These are phyloP conservation scores for Aspergillus sp. DNA, from an alignment of 2,329 filamentous ascomycete species.

Conservation along the genomic window DNA sequence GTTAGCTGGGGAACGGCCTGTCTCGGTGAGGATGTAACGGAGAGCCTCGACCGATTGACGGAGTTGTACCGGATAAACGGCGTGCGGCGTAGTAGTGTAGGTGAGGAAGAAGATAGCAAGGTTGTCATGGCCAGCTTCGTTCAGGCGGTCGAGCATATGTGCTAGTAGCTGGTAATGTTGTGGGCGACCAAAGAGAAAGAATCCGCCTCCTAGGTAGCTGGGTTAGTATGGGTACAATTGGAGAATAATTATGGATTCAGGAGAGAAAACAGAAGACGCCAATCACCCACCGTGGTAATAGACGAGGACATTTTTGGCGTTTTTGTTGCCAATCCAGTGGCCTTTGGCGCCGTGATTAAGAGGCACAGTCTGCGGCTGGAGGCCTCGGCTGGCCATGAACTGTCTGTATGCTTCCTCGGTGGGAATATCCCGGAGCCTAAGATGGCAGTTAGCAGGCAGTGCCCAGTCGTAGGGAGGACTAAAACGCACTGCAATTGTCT, in stretches of 20 bases:
- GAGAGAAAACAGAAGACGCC: not conserved
- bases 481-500: conserved; percentile 37
- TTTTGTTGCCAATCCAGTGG: conserved; percentile 44
- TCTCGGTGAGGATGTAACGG: conserved; percentile 39
- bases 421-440: conserved; percentile 28
- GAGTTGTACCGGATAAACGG: conserved; percentile 43
- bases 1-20: conserved; percentile 32
- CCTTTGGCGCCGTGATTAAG: conserved; percentile 37
- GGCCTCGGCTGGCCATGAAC: conserved; percentile 27
- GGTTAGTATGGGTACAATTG: not conserved
- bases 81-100: conserved; percentile 55
- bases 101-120: conserved; percentile 54
- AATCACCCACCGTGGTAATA: conserved; percentile 41
- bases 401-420: conserved; percentile 31
- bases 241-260: not conserved
- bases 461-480: not conserved
- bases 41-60: conserved; percentile 41
- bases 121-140: conserved; percentile 40
- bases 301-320: conserved; percentile 41
- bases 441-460: not conserved
- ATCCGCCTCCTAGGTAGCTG: conserved; percentile 54
- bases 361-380: conserved; percentile 32
- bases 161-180: conserved; percentile 51
- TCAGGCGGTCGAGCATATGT: conserved; percentile 43
- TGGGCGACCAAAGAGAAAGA: conserved; percentile 46